phyloP scores from a whole-genome alignment of 441 rosid species.

The Erodium trifolium region DNA sequence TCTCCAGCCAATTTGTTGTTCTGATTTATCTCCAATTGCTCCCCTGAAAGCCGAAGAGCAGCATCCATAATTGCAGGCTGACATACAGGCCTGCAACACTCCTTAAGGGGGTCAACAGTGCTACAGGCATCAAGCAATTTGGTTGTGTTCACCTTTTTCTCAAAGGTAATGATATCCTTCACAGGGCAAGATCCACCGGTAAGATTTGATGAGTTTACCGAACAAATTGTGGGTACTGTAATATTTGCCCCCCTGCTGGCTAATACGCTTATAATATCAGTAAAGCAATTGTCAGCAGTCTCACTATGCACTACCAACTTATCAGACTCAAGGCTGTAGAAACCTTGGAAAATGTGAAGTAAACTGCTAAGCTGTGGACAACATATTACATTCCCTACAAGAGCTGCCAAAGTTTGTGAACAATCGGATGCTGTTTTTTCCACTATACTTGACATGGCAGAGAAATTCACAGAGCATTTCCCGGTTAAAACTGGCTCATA shows the following conservation, averaged over 20 bases:
- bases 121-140: too few species aligned
- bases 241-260: slow-evolving; percentile 79
- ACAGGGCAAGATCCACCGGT: slow-evolving; percentile 89
- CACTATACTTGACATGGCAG: slow-evolving; percentile 52
- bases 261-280: slow-evolving; percentile 80
- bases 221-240: slow-evolving; percentile 63
- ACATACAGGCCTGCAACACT: too few species aligned
- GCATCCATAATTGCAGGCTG: too few species aligned
- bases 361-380: slow-evolving; percentile 89
- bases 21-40: too few species aligned
- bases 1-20: too few species aligned
- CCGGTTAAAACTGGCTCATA: slow-evolving; percentile 80
- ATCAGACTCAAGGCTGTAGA: slow-evolving; percentile 47
- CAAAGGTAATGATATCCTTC: slow-evolving; percentile 5
- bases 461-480: slow-evolving; percentile 78
- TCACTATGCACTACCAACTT: slow-evolving; percentile 57
- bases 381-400: slow-evolving; percentile 86
- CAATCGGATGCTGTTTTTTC: slow-evolving; percentile 81
- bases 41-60: too few species aligned
- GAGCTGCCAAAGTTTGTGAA: slow-evolving; percentile 61
- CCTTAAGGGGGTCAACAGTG: too few species aligned
- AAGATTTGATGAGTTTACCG: slow-evolving; percentile 67
- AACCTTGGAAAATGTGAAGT: slow-evolving; percentile 74
- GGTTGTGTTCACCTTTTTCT: too few species aligned
- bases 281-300: slow-evolving; percentile 87